Evolutionary conservation across 2,329 filamentous ascomycete species (phyloP).

Genomic region (Scedosporium apiospermum): DNA sequence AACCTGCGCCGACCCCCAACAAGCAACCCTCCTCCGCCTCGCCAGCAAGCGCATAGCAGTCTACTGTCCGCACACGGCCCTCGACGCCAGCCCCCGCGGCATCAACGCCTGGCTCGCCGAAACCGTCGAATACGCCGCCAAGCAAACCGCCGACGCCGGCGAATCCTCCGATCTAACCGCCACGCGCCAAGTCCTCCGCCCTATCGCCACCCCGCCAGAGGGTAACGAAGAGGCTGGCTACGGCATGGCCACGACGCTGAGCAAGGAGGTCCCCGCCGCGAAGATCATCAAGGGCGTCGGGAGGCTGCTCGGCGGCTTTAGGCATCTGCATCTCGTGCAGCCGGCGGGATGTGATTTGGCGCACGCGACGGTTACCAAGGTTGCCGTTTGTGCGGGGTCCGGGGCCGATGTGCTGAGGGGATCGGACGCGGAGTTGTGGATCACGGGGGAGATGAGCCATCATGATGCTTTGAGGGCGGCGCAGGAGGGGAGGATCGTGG

Average conservation of each 20-base stretch:
- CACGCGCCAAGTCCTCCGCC: constrained; percentile 33
- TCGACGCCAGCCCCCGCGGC: constrained; percentile 77
- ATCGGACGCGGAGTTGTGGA: constrained; percentile 65
- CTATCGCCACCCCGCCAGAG: constrained; percentile 30
- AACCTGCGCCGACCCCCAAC: constrained; percentile 76
- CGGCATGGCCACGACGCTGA: constrained; percentile 38
- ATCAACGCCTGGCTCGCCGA: constrained; percentile 93
- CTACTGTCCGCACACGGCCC: constrained; percentile 90
- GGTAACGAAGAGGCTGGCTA: constrained; percentile 41
- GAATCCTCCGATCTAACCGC: constrained; percentile 21
- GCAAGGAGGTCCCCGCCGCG: constrained; percentile 24
- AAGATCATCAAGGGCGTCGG: constrained; percentile 47
- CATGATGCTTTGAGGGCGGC: constrained; percentile 83
- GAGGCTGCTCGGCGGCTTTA: constrained; percentile 56
- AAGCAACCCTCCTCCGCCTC: constrained; percentile 72
- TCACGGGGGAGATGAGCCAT: constrained; percentile 90
- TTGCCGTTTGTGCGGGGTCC: constrained; percentile 85
- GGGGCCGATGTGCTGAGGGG: constrained; percentile 68
- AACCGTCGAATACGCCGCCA: constrained; percentile 55
- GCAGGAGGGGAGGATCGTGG: constrained; percentile 72
- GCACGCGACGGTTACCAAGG: constrained; percentile 45
- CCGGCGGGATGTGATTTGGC: constrained; percentile 36
- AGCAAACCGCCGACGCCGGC: neutral
- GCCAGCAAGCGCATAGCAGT: constrained; percentile 84
- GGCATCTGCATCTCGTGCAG: constrained; percentile 38